These are phyloP conservation scores for Phlebiopsis flavidoalba DNA, from an alignment of 768 basidiomycete genomes.

Conservation along the genomic window DNA sequence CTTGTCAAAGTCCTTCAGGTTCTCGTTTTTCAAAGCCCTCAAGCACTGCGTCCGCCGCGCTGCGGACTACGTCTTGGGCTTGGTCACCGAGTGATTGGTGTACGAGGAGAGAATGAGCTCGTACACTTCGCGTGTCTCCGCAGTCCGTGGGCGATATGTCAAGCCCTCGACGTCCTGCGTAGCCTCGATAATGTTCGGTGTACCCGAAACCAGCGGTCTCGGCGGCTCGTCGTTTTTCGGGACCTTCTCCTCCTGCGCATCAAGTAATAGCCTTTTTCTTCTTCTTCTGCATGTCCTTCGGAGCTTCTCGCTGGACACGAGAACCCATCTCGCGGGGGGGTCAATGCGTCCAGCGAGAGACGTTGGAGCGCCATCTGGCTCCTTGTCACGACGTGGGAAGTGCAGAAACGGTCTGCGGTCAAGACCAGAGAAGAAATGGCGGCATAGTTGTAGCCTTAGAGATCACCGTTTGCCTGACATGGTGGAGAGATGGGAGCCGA, in stretches of 20 bases:
- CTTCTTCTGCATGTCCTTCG: conserved; percentile 90
- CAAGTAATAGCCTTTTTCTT: conserved; percentile 75
- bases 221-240: conserved; percentile 49
- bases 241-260: conserved; percentile 54
- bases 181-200: conserved; percentile 88
- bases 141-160: conserved; percentile 87
- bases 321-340: conserved; percentile 88
- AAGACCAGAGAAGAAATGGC: conserved; percentile 93
- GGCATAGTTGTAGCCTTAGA: conserved; percentile 93
- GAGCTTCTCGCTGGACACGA: conserved; percentile 72
- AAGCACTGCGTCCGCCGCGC: conserved; percentile 89
- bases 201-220: conserved; percentile 73
- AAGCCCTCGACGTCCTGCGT: conserved; percentile 92
- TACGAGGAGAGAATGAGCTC: conserved; percentile 84
- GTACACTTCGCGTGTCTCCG: conserved; percentile 93
- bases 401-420: conserved; percentile 80
- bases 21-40: conserved; percentile 86
- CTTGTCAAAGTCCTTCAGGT: conserved; percentile 94
- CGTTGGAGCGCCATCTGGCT: conserved; percentile 95
- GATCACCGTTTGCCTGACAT: conserved; percentile 66
- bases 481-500: conserved; percentile 6
- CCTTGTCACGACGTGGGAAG: conserved; percentile 86
- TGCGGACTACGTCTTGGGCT: conserved; percentile 92
- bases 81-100: conserved; percentile 88
- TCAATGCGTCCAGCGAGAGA: conserved; percentile 89